Evolutionary conservation across 192 early-diverging fungal species (phyloP), one percentile per base, ranked within the genome.

Genomic region (Entomortierella parvispora): DNA sequence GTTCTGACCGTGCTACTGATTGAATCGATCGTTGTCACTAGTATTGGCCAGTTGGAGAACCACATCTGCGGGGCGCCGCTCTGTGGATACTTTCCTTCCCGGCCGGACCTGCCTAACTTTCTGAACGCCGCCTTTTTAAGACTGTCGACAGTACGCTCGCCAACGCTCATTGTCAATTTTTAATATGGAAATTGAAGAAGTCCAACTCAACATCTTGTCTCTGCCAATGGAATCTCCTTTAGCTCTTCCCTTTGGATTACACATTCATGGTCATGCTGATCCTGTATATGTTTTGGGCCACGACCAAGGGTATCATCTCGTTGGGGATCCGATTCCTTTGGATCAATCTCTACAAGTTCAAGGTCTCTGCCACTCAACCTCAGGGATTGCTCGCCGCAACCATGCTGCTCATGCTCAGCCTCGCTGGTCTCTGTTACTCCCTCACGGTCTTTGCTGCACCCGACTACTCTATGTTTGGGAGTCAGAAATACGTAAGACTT

Each of bases 381-480:
- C 89, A 90, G 66, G 89, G 82, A 18, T 68, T 90, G 20, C 59
- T 90, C 20, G 80, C 83, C 15, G 79, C 70, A 9, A 78, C 83
- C 22, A 80, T 82, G 49, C 37, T 88, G 7, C 50, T 85, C 29
- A 85, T 82, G 58, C 59, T 90, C 23, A 85, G 82, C 42, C 58
- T 88, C 29, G 71, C 84, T 5, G 89, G 83, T 4, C 62, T 90
- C 9, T 74, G 84, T 51, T 88, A 85, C 37, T 78, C 82, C 4
- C 34, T 90, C 37, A 85, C 84, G 15, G 84, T 83, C 34, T 77
- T 81, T 0, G 83, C 88, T 22, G 86, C 83, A 18, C 89, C 89
- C 8, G 82, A 81, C n/a, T 90, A 90, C 62, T 70, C 87, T 31
- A 84, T 86, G 71, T 90, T 86, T 78, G 89, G 89, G 14, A 84